Evolutionary conservation across 805 yeast genomes (phyloP), one percentile per base, ranked within the genome.

Genomic region (Hyphopichia homilentoma): DNA sequence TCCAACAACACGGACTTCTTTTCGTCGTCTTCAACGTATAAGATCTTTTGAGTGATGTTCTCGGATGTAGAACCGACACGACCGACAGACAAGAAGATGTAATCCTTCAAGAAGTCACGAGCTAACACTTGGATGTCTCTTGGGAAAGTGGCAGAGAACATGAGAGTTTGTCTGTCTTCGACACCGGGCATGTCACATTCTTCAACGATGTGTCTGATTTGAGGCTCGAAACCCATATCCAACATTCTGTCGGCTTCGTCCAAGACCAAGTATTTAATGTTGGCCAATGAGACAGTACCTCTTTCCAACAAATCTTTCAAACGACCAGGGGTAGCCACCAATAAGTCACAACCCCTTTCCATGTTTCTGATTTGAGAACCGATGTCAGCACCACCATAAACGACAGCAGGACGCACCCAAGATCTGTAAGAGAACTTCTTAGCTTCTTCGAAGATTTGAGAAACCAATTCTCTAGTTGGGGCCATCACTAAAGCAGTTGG

Each of bases 151-250:
- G 98, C 99, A 23, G 96, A 86, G 70, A 93, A 93, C 95, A 93
- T 86, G 54, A 93, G 79, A 24, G 99, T 93, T 72, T 93, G 98
- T 73, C 99, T 84, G 52, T 83, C 75, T 40, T 76, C 70, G 36
- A 85, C 94, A 45, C 73, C 80, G 42, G 99, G 97, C 98, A 93
- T 93, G 63, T 88, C 97, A 73, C 94, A 89, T 47, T 84, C 95
- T 67, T 90, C 94, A 42, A 93, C 98, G 57, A 93, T 90, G 63
- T 88, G 84, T 78, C 98, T 86, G 60, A 93, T 93, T 76, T 93
- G 98, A 46, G 97, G 97, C 74, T 93, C 98, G 72, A 93, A 93
- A 77, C 98, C 98, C 97, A 93, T 93, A 79, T 93, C 98, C 70
- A 93, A 81, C 98, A 93, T 93, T 75, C 98, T 86, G 70, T 93